Evolutionary conservation across 352 stramenopile species (phyloP).

Genomic region (Globisporangium paroecandrum): DNA sequence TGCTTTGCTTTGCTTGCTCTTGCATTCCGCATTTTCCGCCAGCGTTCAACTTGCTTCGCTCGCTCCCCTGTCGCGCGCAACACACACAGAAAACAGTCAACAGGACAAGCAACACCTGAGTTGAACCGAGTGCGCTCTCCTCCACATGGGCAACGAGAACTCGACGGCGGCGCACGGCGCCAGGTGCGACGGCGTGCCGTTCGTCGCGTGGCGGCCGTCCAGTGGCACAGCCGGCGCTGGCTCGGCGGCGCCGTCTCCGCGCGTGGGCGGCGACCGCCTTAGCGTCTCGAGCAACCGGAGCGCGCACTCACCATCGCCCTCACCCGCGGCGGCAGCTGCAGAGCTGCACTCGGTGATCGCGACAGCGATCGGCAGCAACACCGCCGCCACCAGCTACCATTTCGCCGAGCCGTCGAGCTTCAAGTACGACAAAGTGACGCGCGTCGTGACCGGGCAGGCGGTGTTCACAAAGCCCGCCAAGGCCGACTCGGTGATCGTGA

Average conservation of each 20-base stretch:
- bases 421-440: slow-evolving; percentile 61
- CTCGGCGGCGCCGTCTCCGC: background rate
- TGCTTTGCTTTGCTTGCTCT: too few relatives aligned
- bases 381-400: slow-evolving; percentile 37
- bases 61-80: background rate
- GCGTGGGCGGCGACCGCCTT: slow-evolving; percentile 1
- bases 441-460: slow-evolving; percentile 37
- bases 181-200: slow-evolving; percentile 57
- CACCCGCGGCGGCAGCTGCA: slow-evolving; percentile 8
- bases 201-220: slow-evolving; percentile 55
- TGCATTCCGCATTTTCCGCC: background rate
- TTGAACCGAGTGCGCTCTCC: background rate
- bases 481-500: slow-evolving; percentile 62
- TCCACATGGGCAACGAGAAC: slow-evolving; percentile 54
- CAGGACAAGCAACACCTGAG: background rate
- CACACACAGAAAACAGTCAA: background rate
- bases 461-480: slow-evolving; percentile 72
- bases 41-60: background rate
- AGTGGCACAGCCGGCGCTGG: background rate
- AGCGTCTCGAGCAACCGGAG: slow-evolving; percentile 10
- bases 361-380: slow-evolving; percentile 10
- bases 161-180: slow-evolving; percentile 28
- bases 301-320: background rate
- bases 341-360: background rate
- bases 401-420: slow-evolving; percentile 85